Evolutionary conservation across 1,139 yeast genomes (phyloP).

Genomic region (Insectozyma bohioensis): DNA sequence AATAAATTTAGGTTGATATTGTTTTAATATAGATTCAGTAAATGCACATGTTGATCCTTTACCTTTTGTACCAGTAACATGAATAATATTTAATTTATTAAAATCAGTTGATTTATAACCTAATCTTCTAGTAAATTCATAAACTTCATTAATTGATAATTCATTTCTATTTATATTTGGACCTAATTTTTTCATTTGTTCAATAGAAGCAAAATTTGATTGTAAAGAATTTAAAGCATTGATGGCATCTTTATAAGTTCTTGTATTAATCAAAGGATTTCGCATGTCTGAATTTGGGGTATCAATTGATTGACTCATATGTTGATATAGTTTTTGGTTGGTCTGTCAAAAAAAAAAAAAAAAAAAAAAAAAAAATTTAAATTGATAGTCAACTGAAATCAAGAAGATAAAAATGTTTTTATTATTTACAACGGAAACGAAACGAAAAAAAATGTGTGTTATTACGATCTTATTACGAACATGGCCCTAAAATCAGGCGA

Average conservation of each 20-base stretch:
- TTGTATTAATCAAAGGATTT: slow-evolving; percentile 6
- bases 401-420: too few relatives aligned
- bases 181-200: slow-evolving; percentile 75
- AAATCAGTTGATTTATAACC: slow-evolving; percentile 77
- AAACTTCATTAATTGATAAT: slow-evolving; percentile 79
- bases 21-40: slow-evolving; percentile 73
- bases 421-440: too few relatives aligned
- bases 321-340: too few relatives aligned
- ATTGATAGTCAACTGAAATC: too few relatives aligned
- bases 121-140: slow-evolving; percentile 84
- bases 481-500: too few relatives aligned
- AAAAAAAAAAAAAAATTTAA: too few relatives aligned
- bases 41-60: slow-evolving; percentile 98
- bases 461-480: too few relatives aligned
- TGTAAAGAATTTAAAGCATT: slow-evolving; percentile 82
- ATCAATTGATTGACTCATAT: slow-evolving; percentile 8
- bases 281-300: slow-evolving; percentile 9
- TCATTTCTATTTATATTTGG: slow-evolving; percentile 59
- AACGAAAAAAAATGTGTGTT: too few relatives aligned
- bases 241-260: slow-evolving; percentile 70
- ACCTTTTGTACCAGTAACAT: slow-evolving; percentile 97
- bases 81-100: slow-evolving; percentile 74
- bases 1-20: slow-evolving; percentile 44
- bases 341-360: too few relatives aligned
- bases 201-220: slow-evolving; percentile 86